Evolutionary conservation across 73 alveolate species (phyloP).

Genomic region (Tetrahymena borealis): DNA sequence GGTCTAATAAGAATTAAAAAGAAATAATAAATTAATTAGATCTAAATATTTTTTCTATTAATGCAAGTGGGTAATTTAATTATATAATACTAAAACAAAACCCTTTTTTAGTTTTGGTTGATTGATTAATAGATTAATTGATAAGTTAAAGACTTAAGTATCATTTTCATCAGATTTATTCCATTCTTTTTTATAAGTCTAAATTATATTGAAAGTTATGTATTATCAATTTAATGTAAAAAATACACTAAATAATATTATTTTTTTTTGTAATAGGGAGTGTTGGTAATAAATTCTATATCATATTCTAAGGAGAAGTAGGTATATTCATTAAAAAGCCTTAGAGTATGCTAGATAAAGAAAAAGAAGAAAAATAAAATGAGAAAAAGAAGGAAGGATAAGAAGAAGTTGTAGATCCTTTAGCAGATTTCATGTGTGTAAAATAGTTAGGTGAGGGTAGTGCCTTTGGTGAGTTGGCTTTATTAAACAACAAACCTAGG

Average conservation of each 20-base stretch:
- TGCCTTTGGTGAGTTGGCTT: slow-evolving; percentile 13
- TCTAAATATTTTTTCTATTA: too few relatives aligned
- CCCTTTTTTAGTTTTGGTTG: too few relatives aligned
- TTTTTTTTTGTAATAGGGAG: neutral
- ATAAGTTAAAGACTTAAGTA: too few relatives aligned
- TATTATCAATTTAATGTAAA: neutral
- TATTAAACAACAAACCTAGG: slow-evolving; percentile 1
- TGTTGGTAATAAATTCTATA: neutral
- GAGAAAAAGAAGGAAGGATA: neutral
- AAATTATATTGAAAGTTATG: too few relatives aligned
- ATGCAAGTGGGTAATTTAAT: too few relatives aligned
- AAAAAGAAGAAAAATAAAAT: neutral
- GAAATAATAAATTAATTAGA: too few relatives aligned
- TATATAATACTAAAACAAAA: too few relatives aligned
- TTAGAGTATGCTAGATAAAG: neutral
- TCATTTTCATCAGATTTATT: too few relatives aligned
- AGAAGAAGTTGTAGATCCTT: neutral
- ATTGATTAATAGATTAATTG: too few relatives aligned
- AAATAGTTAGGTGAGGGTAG: neutral
- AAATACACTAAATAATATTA: too few relatives aligned
- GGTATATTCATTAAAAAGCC: neutral
- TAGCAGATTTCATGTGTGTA: neutral
- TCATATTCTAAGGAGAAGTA: neutral
- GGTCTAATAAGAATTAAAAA: too few relatives aligned
- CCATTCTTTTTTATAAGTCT: too few relatives aligned